Evolutionary conservation across 768 basidiomycete genomes (phyloP).

Genomic region (Coprinellus micaceus): DNA sequence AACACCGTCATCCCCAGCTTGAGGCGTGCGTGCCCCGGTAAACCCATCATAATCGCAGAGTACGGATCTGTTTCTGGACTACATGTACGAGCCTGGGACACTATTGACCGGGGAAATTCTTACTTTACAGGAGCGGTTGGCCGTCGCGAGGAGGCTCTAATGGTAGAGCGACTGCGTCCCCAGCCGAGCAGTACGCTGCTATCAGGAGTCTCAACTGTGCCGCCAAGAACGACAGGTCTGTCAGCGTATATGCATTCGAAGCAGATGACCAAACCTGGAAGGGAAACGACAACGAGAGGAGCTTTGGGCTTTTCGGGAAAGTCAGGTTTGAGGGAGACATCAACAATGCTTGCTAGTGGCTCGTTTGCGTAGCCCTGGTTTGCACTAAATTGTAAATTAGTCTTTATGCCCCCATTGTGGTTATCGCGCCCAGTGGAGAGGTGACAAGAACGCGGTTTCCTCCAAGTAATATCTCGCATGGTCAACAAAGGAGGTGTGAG

Average conservation of each 20-base stretch:
- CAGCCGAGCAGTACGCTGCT: conserved; percentile 30
- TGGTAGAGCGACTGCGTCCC: conserved; percentile 29
- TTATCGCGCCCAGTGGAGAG: no score
- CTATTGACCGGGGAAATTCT: no score
- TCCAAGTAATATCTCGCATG: no score
- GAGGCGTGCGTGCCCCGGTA: conserved; percentile 33
- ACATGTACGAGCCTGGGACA: no score
- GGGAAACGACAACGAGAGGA: conserved; percentile 32
- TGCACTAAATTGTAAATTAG: no score
- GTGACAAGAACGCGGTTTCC: no score
- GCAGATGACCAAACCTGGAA: conserved; percentile 39
- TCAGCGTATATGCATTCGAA: conserved; percentile 35
- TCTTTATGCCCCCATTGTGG: no score
- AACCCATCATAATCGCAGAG: conserved; percentile 36
- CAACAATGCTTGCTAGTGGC: conserved; percentile 22
- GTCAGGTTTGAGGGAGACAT: conserved; percentile 24
- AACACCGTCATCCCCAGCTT: conserved; percentile 38
- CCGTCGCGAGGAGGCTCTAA: conserved; percentile 32
- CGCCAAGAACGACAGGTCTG: conserved; percentile 24
- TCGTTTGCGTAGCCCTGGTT: no score
- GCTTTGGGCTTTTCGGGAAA: conserved; percentile 37
- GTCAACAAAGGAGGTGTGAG: no score
- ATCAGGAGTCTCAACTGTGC: conserved; percentile 34
- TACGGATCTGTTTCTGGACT: no score
- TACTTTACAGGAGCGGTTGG: conserved; percentile 37